These are phyloP conservation scores for Globisporangium canariense DNA, from an alignment of 352 stramenopile genomes.

Conservation along the genomic window DNA sequence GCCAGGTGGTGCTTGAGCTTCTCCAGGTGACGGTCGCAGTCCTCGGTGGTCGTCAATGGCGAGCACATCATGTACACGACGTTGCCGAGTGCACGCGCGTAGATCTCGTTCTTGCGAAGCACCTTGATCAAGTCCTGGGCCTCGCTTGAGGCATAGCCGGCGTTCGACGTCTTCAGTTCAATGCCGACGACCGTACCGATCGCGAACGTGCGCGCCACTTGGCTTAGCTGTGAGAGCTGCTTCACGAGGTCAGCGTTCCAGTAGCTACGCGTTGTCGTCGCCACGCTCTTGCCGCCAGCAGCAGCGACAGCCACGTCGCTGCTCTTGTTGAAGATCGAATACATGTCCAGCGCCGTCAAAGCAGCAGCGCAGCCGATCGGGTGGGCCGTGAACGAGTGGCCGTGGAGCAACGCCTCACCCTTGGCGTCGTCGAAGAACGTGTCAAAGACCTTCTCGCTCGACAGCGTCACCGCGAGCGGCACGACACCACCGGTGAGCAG, in stretches of 20 bases:
- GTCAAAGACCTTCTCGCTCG: constrained; percentile 85
- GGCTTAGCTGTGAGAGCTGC: constrained; percentile 44
- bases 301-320: neutral
- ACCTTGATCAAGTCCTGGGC: constrained; percentile 56
- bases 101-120: constrained; percentile 64
- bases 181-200: constrained; percentile 80
- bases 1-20: constrained; percentile 46
- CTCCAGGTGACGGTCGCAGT: constrained; percentile 59
- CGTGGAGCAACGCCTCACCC: constrained; percentile 86
- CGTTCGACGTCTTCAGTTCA: constrained; percentile 53
- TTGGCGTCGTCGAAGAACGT: constrained; percentile 89
- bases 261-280: constrained; percentile 33
- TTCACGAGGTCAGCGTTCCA: constrained; percentile 50
- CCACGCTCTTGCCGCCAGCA: neutral
- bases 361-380: constrained; percentile 87
- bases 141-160: constrained; percentile 67
- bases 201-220: constrained; percentile 64
- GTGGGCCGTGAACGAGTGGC: constrained; percentile 92
- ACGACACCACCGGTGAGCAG: constrained; percentile 89
- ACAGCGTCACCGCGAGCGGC: constrained; percentile 82
- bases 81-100: constrained; percentile 78
- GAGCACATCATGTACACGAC: constrained; percentile 88
- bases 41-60: constrained; percentile 56
- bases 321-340: constrained; percentile 53
- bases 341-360: constrained; percentile 88